Evolutionary conservation across 805 yeast genomes (phyloP), one percentile per base, ranked within the genome.

Genomic region (Maudiozyma bulderi): DNA sequence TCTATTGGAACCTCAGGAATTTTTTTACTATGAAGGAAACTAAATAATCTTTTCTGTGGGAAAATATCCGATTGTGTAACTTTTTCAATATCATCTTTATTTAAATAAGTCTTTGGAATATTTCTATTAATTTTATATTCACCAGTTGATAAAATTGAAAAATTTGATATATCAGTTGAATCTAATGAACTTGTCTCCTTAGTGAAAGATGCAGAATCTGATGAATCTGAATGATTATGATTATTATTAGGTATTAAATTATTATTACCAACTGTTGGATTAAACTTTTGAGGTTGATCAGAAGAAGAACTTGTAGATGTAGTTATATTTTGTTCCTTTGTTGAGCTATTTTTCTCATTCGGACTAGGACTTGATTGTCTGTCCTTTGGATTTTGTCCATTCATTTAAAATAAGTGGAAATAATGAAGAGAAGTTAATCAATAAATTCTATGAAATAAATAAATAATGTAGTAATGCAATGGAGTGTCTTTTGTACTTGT

Each of bases 1-100:
- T 57, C 34, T 41, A 49, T 52, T 1, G 82, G 80, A 3, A 81
- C 59, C 0, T 75, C 75, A 0, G 82, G 81, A 0, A 78, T 72
- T 30, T 70, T 64, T 40, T 70, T 76, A 28, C 76, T 58, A 54
- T 80, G 73, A 32, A 80, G 49, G 49, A 74, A 75, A 1, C 81
- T 70, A 50, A 82, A 74, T 44, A 74, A 44, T 51, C 86, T 67
- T 51, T 71, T 72, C 57, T 81, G 80, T 43, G 65, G 61, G 47
- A 48, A 62, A 2, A 66, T 52, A 14, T 63, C 57, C 3, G 70
- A 66, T 28, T 64, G 62, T 6, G 68, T 63, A 28, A 65, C 67
- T 50, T 61, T 65, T 49, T 65, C 69, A 13, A 65, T 50, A 50
- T 66, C 70, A 39, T 64, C 62, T 38, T 57, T 47, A 47, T 62